These are phyloP conservation scores for Pulveroboletus sp. DNA, from an alignment of 768 basidiomycete species.

Conservation along the genomic window DNA sequence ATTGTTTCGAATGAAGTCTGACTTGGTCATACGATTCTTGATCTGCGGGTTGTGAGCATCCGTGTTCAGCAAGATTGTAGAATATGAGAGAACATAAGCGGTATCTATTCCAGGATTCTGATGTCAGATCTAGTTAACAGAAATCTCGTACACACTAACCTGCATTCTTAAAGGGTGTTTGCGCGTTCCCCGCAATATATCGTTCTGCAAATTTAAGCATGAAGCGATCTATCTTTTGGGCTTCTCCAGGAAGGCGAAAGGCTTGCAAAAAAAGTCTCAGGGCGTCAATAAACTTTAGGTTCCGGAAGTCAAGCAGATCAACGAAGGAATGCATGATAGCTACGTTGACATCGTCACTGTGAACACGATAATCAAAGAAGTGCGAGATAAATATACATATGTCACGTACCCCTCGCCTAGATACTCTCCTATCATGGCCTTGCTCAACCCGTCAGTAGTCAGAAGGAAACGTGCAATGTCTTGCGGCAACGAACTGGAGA, in stretches of 20 bases:
- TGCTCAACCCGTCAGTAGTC: constrained; percentile 87
- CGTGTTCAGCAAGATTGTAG: constrained; percentile 93
- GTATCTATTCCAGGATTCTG: constrained; percentile 50
- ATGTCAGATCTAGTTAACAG: constrained; percentile 7
- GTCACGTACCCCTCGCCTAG: constrained; percentile 86
- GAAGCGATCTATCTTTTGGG: constrained; percentile 97
- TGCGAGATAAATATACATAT: not conserved
- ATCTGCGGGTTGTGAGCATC: constrained; percentile 95
- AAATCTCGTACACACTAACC: constrained; percentile 44
- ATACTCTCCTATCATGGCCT: constrained; percentile 96
- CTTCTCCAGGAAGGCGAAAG: constrained; percentile 94
- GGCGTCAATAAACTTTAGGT: constrained; percentile 81
- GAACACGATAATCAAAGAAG: constrained; percentile 5
- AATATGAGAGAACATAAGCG: constrained; percentile 93
- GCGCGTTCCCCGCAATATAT: constrained; percentile 84
- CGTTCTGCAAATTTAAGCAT: constrained; percentile 99
- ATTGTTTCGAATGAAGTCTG: constrained; percentile 91
- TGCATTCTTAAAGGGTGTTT: constrained; percentile 89
- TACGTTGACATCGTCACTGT: constrained; percentile 83
- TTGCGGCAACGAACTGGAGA: constrained; percentile 61
- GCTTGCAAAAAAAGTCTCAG: constrained; percentile 87
- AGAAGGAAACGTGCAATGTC: constrained; percentile 85
- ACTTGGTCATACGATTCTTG: constrained; percentile 90
- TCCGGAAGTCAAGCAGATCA: constrained; percentile 83
- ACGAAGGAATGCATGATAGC: constrained; percentile 98